Evolutionary conservation across 805 yeast genomes (phyloP), one percentile per base, ranked within the genome.

Genomic region (Tetrapisispora phaffii): DNA sequence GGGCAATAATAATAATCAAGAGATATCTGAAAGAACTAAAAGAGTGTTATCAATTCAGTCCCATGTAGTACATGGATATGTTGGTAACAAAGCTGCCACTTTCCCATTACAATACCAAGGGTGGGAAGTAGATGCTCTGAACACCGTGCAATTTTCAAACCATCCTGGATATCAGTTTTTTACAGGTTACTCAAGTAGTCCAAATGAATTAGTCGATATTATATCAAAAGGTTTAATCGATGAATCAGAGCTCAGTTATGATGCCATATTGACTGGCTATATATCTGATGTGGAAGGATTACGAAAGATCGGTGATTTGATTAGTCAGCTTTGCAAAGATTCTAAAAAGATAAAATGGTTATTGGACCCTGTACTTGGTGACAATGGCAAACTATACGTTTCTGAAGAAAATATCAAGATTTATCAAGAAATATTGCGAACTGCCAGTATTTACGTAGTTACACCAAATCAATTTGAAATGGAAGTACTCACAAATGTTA

Each of bases 1-100:
- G 9, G 16, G 16, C 16, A 31, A 31, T 31, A 31, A 9, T 31
- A 9, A 10, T 7, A 34, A 19, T 23, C 7, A 8, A 2, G n/a
- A n/a, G 9, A 2, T 6, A 4, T 15, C 7, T 4, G n/a, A n/a
- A 6, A 34, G 29, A 22, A 39, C 39, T 4, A 44, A 40, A 28
- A 28, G 19, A 7, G 55, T 69, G 9, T 70, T 83, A 2, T 73
- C 85, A 3, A 70, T 88, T 9, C 90, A 86, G 53, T 86, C 96
- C 3, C 97, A 93, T 63, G 97, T 93, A 1, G 88, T 79, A 2
- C 97, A 90, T 60, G 98, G 98, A 2, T 82, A 86, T 57, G 98
- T 93, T 1, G 98, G 98, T 1, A 88, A 88, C 61, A 76, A 81
- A 46, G 95, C 96, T 0, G 85, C 93, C 0, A 84, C 90, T 2